These are phyloP conservation scores for Voacanga thouarsii DNA, from an alignment of 257 asterid genomes.

Conservation along the genomic window DNA sequence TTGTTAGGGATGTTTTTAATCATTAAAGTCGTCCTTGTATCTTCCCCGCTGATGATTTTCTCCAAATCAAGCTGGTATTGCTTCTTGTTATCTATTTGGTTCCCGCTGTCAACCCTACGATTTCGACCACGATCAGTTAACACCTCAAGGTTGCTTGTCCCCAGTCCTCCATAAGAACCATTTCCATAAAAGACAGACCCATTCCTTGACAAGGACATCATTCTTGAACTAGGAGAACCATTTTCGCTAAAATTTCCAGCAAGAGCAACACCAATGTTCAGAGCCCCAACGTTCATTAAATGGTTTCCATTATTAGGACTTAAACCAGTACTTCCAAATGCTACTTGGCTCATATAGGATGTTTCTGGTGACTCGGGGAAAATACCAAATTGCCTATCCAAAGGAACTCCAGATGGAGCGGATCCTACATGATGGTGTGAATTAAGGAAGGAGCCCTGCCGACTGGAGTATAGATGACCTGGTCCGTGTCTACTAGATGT, in stretches of 20 bases:
- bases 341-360: slow-evolving; percentile 47
- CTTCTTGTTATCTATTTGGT: slow-evolving; percentile 67
- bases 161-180: slow-evolving; percentile 70
- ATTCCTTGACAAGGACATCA: slow-evolving; percentile 62
- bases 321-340: slow-evolving; percentile 49
- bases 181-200: slow-evolving; percentile 61
- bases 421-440: slow-evolving; percentile 80
- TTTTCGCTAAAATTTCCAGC: slow-evolving; percentile 55
- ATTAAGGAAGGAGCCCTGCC: slow-evolving; percentile 46
- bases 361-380: slow-evolving; percentile 83
- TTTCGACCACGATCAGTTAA: slow-evolving; percentile 61
- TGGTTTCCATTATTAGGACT: slow-evolving; percentile 47
- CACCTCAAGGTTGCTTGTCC: slow-evolving; percentile 45
- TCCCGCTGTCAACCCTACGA: slow-evolving; percentile 65
- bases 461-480: slow-evolving; percentile 51
- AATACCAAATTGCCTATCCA: slow-evolving; percentile 74
- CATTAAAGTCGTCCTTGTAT: slow-evolving; percentile 88
- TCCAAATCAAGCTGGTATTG: slow-evolving; percentile 92
- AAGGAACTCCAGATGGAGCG: slow-evolving; percentile 83
- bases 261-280: slow-evolving; percentile 64
- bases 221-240: slow-evolving; percentile 64
- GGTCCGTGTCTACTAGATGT: slow-evolving; percentile 45
- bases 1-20: slow-evolving; percentile 95
- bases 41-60: slow-evolving; percentile 73
- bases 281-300: slow-evolving; percentile 41